Conservation (phyloP, 208 protist genomes). For the Leishmania mexicana region DNA sequence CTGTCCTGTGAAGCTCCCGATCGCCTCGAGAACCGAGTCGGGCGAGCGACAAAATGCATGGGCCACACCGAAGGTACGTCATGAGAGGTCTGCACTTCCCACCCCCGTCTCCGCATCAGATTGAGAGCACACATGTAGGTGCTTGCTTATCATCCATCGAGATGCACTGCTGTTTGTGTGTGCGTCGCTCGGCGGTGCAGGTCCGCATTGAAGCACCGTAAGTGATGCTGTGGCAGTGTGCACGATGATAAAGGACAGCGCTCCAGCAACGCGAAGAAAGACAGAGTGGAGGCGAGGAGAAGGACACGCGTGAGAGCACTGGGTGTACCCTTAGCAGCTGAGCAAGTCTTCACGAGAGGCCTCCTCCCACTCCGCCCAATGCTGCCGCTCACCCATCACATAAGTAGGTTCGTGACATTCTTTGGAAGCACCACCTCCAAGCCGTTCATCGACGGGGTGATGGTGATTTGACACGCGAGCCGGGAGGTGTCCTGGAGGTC, state of each 20-base stretch:
- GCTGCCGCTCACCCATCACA: constrained; percentile 13
- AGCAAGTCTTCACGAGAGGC: neutral
- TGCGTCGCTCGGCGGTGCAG: neutral
- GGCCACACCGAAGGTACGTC: neutral
- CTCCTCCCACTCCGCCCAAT: neutral
- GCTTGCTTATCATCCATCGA: neutral
- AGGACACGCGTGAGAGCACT: neutral
- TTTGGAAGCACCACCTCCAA: constrained; percentile 65
- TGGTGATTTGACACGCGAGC: constrained; percentile 75
- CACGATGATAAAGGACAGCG: neutral
- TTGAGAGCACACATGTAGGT: neutral
- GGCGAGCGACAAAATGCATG: neutral
- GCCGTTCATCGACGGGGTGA: constrained; percentile 63
- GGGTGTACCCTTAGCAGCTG: neutral
- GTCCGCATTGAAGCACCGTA: neutral
- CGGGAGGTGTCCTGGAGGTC: constrained; percentile 66
- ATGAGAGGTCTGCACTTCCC: neutral
- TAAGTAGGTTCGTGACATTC: constrained; percentile 46
- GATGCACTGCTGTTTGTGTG: neutral
- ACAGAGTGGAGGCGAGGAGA: neutral
- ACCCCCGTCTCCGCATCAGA: neutral
- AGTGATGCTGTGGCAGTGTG: neutral
- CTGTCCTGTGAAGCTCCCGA: neutral
- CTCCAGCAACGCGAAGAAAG: neutral
- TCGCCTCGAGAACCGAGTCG: neutral